Conservation (phyloP, 2,329 filamentous ascomycete genomes). For the Xylariaceae sp. region DNA sequence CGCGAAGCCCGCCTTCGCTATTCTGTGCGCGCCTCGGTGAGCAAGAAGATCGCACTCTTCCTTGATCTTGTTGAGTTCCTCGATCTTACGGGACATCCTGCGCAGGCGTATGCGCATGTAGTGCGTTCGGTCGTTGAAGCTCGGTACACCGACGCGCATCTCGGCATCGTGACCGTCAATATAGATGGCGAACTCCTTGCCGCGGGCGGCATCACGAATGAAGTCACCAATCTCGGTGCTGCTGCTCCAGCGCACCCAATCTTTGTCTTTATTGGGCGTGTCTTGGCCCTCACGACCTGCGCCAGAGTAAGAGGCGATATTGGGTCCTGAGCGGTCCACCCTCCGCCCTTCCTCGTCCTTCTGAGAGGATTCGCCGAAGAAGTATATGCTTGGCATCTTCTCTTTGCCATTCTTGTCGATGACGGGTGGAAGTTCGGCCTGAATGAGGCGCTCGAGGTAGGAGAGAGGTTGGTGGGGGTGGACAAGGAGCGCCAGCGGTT, state of each 20-base stretch:
- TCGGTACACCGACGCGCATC: conserved; percentile 76
- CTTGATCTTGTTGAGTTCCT: conserved; percentile 68
- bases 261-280: conserved; percentile 41
- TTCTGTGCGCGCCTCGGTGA: conserved; percentile 69
- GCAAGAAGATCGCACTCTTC: conserved; percentile 75
- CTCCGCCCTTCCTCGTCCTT: conserved; percentile 47
- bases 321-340: conserved; percentile 26
- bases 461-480: conserved; percentile 89
- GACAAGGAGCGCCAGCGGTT: conserved; percentile 78
- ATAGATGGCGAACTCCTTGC: conserved; percentile 77
- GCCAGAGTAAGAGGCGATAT: conserved; percentile 68
- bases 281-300: conserved; percentile 57
- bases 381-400: conserved; percentile 69
- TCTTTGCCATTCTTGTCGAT: conserved; percentile 59
- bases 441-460: conserved; percentile 83
- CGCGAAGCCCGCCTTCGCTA: conserved; percentile 76
- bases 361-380: conserved; percentile 73
- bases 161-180: conserved; percentile 65
- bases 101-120: conserved; percentile 76
- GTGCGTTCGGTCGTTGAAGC: conserved; percentile 85
- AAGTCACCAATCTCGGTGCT: conserved; percentile 93
- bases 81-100: conserved; percentile 65
- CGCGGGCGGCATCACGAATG: conserved; percentile 81
- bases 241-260: conserved; percentile 83
- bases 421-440: conserved; percentile 75